A percentile compares a stretch with the other conserved stretches of the same genome.
Evolutionary conservation across 768 basidiomycete species (phyloP).

Genomic region (Imleria badia): DNA sequence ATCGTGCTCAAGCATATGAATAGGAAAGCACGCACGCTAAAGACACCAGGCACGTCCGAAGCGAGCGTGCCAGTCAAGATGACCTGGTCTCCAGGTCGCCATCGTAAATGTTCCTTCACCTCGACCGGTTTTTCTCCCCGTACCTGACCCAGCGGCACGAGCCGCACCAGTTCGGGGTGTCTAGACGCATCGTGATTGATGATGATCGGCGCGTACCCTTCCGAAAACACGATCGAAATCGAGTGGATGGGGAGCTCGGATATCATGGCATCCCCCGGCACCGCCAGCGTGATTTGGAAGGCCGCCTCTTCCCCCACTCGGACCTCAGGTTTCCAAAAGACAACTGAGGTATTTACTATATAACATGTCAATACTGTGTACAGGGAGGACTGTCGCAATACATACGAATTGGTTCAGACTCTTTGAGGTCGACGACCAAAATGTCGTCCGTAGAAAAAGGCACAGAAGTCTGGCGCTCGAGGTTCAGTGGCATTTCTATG

Average conservation of each 20-base stretch:
- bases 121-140: conserved; percentile 33
- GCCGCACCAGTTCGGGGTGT: conserved; percentile 14
- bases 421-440: conserved; percentile 60
- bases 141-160: conserved; percentile 47
- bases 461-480: conserved; percentile 58
- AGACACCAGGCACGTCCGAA: conserved; percentile 46
- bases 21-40: conserved; percentile 48
- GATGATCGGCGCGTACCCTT: conserved; percentile 46
- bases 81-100: conserved; percentile 51
- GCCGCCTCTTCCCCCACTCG: conserved; percentile 60
- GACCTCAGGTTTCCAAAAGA: conserved; percentile 71
- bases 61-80: conserved; percentile 62
- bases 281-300: conserved; percentile 71
- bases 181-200: conserved; percentile 43
- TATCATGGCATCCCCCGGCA: conserved; percentile 49
- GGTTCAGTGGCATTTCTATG: background rate
- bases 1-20: background rate
- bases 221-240: conserved; percentile 60
- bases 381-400: conserved; percentile 2
- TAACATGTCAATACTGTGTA: conserved; percentile 2
- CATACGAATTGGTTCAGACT: conserved; percentile 65
- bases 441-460: conserved; percentile 57
- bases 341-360: conserved; percentile 60
- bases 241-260: conserved; percentile 60
- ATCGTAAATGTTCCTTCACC: conserved; percentile 50